phyloP scores from a whole-genome alignment of 164 flowering plant species.

The Tetracentron sinense region DNA sequence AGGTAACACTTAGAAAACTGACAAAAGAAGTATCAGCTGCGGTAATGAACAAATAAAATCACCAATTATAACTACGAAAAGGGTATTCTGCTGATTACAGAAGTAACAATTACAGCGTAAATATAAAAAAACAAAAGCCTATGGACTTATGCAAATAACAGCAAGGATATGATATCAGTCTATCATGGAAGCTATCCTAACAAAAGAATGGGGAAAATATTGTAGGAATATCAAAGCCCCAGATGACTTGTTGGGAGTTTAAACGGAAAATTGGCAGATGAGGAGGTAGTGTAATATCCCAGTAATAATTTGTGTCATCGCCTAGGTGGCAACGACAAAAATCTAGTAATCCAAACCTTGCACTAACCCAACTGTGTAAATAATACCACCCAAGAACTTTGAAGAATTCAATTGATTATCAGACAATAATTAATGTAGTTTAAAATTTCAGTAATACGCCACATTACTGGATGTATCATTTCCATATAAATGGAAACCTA shows the following conservation, averaged over 20 bases:
- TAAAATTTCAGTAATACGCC: neutral
- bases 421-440: neutral
- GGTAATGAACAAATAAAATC: neutral
- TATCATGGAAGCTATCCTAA: neutral
- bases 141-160: neutral
- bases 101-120: neutral
- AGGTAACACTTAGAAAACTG: neutral
- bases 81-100: neutral
- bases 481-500: neutral
- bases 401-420: too few relatives aligned
- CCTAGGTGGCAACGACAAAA: neutral
- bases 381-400: neutral
- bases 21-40: too few relatives aligned
- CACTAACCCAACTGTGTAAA: neutral
- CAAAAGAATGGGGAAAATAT: neutral
- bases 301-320: neutral
- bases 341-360: neutral
- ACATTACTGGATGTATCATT: neutral
- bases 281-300: neutral
- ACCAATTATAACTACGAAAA: neutral
- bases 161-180: neutral
- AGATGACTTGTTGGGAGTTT: neutral
- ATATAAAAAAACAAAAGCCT: neutral
- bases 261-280: neutral
- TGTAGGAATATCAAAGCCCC: neutral